These are phyloP conservation scores for Podila horticola DNA, from an alignment of 192 early-diverging fungal genomes.

Conservation along the genomic window DNA sequence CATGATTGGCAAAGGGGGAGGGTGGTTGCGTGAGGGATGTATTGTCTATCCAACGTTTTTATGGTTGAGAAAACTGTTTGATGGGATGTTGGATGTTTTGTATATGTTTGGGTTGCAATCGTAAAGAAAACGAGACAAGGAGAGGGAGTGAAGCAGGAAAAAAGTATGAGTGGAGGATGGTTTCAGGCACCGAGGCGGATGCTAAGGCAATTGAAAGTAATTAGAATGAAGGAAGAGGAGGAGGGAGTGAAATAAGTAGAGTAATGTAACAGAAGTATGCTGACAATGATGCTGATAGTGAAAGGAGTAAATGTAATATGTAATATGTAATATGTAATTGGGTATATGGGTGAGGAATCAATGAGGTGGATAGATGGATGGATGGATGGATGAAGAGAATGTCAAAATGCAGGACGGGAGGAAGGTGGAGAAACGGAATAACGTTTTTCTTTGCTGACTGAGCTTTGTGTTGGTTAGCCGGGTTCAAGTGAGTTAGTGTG, in stretches of 20 bases:
- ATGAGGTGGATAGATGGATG: background rate
- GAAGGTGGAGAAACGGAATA: too few species aligned
- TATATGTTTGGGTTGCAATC: background rate
- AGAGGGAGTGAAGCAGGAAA: background rate
- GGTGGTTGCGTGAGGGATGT: too few species aligned
- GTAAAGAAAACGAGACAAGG: background rate
- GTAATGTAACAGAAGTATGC: background rate
- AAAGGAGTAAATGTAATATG: too few species aligned
- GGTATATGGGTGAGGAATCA: background rate
- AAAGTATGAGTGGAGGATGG: background rate
- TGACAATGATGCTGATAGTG: too few species aligned
- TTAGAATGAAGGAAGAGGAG: background rate
- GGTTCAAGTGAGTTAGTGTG: too few species aligned
- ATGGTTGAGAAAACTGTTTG: background rate
- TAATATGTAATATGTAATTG: background rate
- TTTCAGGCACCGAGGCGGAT: background rate
- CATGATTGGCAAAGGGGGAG: too few species aligned
- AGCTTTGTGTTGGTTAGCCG: too few species aligned
- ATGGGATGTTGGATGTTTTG: too few species aligned
- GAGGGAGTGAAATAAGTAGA: background rate
- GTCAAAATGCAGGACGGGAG: too few species aligned
- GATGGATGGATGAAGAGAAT: slow-evolving; percentile 1
- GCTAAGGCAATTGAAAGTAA: too few species aligned
- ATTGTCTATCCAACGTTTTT: background rate
- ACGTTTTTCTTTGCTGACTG: too few species aligned